Conservation (phyloP, 306 rosid genomes). For the Lagenaria siceraria region DNA sequence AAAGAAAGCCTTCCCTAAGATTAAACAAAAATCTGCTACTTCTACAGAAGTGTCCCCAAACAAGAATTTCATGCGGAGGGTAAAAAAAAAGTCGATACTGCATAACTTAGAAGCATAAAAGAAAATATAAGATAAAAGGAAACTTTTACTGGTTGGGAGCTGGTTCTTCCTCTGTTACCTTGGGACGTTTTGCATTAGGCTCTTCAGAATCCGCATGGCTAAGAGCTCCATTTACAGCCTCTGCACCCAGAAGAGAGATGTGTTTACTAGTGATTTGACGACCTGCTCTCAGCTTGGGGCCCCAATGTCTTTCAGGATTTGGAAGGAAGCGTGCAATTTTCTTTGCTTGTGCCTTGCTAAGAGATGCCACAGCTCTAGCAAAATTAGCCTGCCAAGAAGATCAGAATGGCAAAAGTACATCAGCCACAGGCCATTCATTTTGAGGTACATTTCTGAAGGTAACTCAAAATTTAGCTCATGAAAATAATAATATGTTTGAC, state of each 20-base stretch:
- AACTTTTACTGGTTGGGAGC: neutral
- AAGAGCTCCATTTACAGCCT: conserved; percentile 46
- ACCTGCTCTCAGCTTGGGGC: conserved; percentile 93
- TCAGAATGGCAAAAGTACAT: neutral
- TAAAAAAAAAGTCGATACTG: neutral
- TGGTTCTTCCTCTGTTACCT: conserved; percentile 33
- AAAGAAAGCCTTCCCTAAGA: neutral
- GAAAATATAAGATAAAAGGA: neutral
- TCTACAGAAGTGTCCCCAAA: neutral
- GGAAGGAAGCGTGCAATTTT: conserved; percentile 86
- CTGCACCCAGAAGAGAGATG: conserved; percentile 72
- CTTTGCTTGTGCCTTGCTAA: conserved; percentile 89
- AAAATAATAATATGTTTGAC: neutral
- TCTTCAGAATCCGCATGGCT: conserved; percentile 46
- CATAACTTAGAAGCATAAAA: neutral
- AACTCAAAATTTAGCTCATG: neutral
- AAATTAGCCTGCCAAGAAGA: conserved; percentile 58
- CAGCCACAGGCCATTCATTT: neutral
- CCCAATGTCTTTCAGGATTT: conserved; percentile 95
- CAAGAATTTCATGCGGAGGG: neutral
- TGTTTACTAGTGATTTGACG: conserved; percentile 81
- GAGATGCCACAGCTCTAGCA: conserved; percentile 79
- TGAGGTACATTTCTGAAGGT: neutral
- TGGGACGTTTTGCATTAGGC: conserved; percentile 43
- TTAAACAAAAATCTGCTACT: neutral